Evolutionary conservation across 768 basidiomycete species (phyloP).

Genomic region (Amanita polypyramis): DNA sequence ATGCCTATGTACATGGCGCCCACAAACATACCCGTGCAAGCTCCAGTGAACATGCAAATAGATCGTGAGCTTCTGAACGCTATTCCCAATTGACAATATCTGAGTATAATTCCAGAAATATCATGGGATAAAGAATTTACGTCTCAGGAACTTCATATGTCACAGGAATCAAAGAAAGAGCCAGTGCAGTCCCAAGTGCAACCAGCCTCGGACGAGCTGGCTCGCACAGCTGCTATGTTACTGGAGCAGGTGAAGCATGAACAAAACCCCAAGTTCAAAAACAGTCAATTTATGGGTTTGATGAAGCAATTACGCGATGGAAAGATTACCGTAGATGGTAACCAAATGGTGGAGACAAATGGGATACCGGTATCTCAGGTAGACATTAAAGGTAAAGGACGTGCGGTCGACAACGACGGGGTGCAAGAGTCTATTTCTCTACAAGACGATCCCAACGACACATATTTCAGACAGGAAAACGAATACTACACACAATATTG

Average conservation of each 20-base stretch:
- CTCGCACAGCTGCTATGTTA: conserved; percentile 69
- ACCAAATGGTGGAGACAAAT: conserved; percentile 58
- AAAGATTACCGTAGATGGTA: conserved; percentile 67
- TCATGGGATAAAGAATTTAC: conserved; percentile 61
- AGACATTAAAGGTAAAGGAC: conserved; percentile 65
- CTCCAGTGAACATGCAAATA: conserved; percentile 17
- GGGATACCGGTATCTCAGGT: conserved; percentile 15
- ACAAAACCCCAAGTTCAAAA: conserved; percentile 74
- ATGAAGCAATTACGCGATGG: conserved; percentile 82
- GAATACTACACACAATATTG: conserved; percentile 55
- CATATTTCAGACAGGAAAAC: conserved; percentile 66
- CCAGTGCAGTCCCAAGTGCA: conserved; percentile 11
- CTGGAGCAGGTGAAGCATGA: conserved; percentile 68
- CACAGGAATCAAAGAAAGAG: conserved; percentile 13
- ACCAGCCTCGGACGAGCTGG: conserved; percentile 57
- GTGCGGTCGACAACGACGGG: conserved; percentile 23
- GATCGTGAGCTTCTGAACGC: conserved; percentile 29
- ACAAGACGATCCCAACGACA: conserved; percentile 43
- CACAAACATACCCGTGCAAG: conserved; percentile 17
- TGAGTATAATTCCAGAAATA: conserved; percentile 20
- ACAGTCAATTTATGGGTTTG: conserved; percentile 75
- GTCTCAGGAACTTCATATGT: conserved; percentile 37
- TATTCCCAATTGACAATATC: not conserved
- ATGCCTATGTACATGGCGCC: conserved; percentile 25
- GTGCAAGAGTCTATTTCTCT: not conserved